Base-by-base conservation (phyloP, 306 rosid genomes). In the Rubus idaeus region DNA sequence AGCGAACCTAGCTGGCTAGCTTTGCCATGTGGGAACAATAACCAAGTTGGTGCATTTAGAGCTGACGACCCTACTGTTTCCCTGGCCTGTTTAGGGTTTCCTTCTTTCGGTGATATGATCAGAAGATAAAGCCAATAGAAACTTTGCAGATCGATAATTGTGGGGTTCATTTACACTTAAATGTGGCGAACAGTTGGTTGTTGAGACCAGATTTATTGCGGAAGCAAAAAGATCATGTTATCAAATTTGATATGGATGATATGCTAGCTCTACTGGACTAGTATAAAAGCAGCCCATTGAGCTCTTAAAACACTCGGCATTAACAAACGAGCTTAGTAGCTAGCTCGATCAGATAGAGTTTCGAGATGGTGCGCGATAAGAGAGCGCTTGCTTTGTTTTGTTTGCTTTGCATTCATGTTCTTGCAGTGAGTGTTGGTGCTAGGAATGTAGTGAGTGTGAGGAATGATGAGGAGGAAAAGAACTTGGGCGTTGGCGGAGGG, bases 361-460 rank as follows among this genome's bases (percentile, higher is more conserved):
- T 23, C 16, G 75, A 40, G 42, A 91, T 88, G 92, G 82, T 35
- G 10, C 10, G 77, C 6, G 39, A 17, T 47, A 17, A 37, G 37
- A 84, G 67, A 61, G 79, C 78, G 56, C 63, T 78, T 3, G 84
- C 63, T 68, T 58, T 89, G 79, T 63, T 91, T 74, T 46, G 82
- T 62, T 53, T 91, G 80, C 50, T 93, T 5, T 89, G 92, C 76
- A 78, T 79, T 57, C 79, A 88, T 70, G 83, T 68, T 77, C 63
- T 89, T 77, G 87, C 79, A 35, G 84, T 37, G 83, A 83, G 73
- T 84, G 96, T 89, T 87, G 77, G 71, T 79, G 97, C 96, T 3
- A 88, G 90, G 78, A 73, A 86, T 79, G 89, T 86, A 44, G 87
- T 74, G 50, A 72, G 47, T 65, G 84, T 76, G 57, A 76, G 65